Evolutionary conservation across 371 early-diverging fungal species (phyloP).

Genomic region (Basidiobolus meristosporus): DNA sequence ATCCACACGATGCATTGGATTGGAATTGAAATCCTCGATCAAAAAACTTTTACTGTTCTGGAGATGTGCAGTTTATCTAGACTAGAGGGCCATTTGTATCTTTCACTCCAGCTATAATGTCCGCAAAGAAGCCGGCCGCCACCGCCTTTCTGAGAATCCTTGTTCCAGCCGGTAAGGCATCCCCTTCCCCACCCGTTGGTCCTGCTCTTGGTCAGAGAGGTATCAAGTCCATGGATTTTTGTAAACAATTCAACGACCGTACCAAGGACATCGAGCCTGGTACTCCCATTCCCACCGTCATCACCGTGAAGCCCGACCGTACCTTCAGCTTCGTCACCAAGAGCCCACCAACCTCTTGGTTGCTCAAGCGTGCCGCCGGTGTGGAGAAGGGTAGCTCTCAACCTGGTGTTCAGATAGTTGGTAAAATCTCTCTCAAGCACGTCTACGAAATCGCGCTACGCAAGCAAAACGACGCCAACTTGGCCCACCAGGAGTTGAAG

Average conservation of each 20-base stretch:
- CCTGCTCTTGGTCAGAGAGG: slow-evolving; percentile 95
- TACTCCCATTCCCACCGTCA: slow-evolving; percentile 70
- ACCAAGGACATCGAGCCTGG: slow-evolving; percentile 69
- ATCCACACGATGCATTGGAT: too few relatives aligned
- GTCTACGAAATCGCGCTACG: slow-evolving; percentile 87
- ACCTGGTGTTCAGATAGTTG: slow-evolving; percentile 58
- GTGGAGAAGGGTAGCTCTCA: slow-evolving; percentile 65
- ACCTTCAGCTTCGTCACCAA: slow-evolving; percentile 75
- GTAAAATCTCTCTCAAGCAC: slow-evolving; percentile 73
- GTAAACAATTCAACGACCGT: slow-evolving; percentile 93
- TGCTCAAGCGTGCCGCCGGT: slow-evolving; percentile 83
- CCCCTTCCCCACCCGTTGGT: slow-evolving; percentile 91
- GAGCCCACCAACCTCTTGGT: slow-evolving; percentile 78
- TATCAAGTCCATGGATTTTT: slow-evolving; percentile 96
- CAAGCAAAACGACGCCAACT: slow-evolving; percentile 66
- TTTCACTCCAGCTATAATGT: not conserved
- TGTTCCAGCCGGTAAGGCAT: slow-evolving; percentile 78
- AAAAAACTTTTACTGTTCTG: too few relatives aligned
- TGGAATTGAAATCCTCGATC: too few relatives aligned
- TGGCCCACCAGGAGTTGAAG: slow-evolving; percentile 47
- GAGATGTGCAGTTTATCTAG: too few relatives aligned
- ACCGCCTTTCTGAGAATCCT: slow-evolving; percentile 14
- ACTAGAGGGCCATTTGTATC: too few relatives aligned
- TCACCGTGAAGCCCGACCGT: slow-evolving; percentile 78
- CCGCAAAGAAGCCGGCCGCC: not conserved